Evolutionary conservation across 345 rosid genomes (phyloP), one percentile per base, ranked within the genome.

Genomic region (Gossypium herbaceum): DNA sequence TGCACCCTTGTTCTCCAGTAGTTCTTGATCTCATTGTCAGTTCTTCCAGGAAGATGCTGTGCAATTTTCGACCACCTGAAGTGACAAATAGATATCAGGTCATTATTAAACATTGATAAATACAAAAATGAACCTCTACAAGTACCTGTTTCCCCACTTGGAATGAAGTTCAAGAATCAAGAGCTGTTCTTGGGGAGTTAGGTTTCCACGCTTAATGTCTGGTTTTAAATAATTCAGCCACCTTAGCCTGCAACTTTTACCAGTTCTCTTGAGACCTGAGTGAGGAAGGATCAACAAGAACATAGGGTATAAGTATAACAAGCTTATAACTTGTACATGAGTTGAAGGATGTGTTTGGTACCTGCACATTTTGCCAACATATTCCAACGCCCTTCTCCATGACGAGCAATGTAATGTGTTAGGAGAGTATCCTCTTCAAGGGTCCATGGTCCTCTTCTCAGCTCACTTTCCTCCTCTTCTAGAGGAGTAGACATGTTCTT

Each of bases 1-100:
- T 92, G 97, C 72, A 94, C 98, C 74, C 98, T 77, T 9, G 98
- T 94, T 83, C 98, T 90, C 97, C 98, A 94, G 24, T 94, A 94
- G 73, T 94, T 92, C 88, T 94, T 94, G 72, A 94, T 92, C 76
- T 92, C 97, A 25, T 94, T 94, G 71, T 94, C 98, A 1, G 98
- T 94, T 82, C 97, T 87, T 63, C 98, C 98, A 0, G 98, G 98
- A 2, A 94, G 84, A 76, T 90, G 86, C 76, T 89, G 97, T 52
- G 98, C 97, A 50, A 94, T 94, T 78, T 88, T 89, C 13, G 97
- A 92, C 97, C 97, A 94, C 82, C 97, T 94, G 55, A 12, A 68
- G 0, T 34, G 1, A 43, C 2, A 65, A 65, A 51, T 8, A 29
- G 13, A 47, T 19, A 43, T 55, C 50, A 11, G 64, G 44, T 51